Evolutionary conservation across 345 rosid species (phyloP).

Genomic region (Durio zibethinus): DNA sequence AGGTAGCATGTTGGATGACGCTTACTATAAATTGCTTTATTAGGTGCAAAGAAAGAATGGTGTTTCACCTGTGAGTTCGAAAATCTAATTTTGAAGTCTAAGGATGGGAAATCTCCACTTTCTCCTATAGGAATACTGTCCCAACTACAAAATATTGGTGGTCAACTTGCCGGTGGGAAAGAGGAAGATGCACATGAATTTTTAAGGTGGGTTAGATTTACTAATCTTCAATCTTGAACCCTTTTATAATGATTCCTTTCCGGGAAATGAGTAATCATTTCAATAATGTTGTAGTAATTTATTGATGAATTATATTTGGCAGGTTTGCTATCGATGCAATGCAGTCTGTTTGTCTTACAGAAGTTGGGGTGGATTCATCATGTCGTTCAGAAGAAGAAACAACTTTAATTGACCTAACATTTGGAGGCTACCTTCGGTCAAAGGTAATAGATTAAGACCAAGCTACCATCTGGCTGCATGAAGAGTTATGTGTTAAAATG

Average conservation of each 20-base stretch:
- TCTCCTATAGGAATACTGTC: slow-evolving; percentile 73
- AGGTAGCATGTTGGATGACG: slow-evolving; percentile 6
- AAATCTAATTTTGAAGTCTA: slow-evolving; percentile 64
- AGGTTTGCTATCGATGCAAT: slow-evolving; percentile 87
- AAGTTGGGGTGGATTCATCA: slow-evolving; percentile 39
- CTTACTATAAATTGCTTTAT: slow-evolving; percentile 16
- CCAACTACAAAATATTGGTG: slow-evolving; percentile 63
- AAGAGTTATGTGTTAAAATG: slow-evolving; percentile 3
- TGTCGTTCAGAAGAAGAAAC: slow-evolving; percentile 70
- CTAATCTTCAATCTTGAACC: not conserved
- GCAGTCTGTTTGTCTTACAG: slow-evolving; percentile 84
- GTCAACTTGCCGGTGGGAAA: slow-evolving; percentile 75
- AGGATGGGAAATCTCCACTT: slow-evolving; percentile 60
- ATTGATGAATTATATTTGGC: slow-evolving; percentile 22
- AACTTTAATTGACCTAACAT: slow-evolving; percentile 78
- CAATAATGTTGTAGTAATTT: slow-evolving; percentile 7
- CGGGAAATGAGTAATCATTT: not conserved
- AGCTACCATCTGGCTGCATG: not conserved
- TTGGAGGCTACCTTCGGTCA: slow-evolving; percentile 94
- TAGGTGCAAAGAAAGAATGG: slow-evolving; percentile 75
- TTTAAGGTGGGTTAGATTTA: slow-evolving; percentile 54
- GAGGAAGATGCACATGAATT: slow-evolving; percentile 99
- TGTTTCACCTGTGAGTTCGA: slow-evolving; percentile 95
- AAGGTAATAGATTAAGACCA: slow-evolving; percentile 45
- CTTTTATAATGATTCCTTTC: not conserved